Evolutionary conservation across 768 basidiomycete genomes (phyloP).

Genomic region (Gloeophyllum trabeum): DNA sequence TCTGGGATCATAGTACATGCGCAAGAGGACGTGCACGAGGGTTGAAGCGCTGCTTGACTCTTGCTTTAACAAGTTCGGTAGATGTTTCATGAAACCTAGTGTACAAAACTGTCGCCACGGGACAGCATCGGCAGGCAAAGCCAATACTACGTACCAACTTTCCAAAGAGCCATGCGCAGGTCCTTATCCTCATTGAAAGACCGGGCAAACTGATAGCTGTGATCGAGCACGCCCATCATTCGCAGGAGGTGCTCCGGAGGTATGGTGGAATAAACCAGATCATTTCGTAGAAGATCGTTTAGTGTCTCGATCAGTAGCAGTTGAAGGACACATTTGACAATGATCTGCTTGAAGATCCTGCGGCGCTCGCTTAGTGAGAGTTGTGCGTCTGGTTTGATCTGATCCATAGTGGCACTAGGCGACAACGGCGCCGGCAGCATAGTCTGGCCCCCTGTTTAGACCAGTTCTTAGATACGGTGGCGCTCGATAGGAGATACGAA

Average conservation of each 20-base stretch:
- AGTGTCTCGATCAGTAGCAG: slow-evolving; percentile 94
- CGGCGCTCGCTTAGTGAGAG: slow-evolving; percentile 63
- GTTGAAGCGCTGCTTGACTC: slow-evolving; percentile 97
- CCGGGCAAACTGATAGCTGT: slow-evolving; percentile 95
- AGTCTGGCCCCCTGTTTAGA: slow-evolving; percentile 48
- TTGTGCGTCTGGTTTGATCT: slow-evolving; percentile 31
- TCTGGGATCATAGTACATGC: slow-evolving; percentile 92
- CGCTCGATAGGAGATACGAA: neutral
- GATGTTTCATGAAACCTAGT: slow-evolving; percentile 96
- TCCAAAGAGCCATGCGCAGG: slow-evolving; percentile 92
- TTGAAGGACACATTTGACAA: slow-evolving; percentile 98
- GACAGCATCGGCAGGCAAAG: neutral
- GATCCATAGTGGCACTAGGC: slow-evolving; percentile 48
- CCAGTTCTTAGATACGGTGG: too few relatives aligned
- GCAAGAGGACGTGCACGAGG: slow-evolving; percentile 79
- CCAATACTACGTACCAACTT: slow-evolving; percentile 73
- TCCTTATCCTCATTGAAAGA: slow-evolving; percentile 99
- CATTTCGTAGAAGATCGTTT: slow-evolving; percentile 87
- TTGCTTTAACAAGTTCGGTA: slow-evolving; percentile 95
- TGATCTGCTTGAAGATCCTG: slow-evolving; percentile 93
- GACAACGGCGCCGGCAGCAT: slow-evolving; percentile 86
- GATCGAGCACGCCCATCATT: slow-evolving; percentile 91
- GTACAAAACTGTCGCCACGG: neutral
- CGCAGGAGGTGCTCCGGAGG: slow-evolving; percentile 89
- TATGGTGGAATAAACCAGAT: slow-evolving; percentile 85